Conservation (phyloP, 345 rosid genomes). For the Raphanus raphanistrum region DNA sequence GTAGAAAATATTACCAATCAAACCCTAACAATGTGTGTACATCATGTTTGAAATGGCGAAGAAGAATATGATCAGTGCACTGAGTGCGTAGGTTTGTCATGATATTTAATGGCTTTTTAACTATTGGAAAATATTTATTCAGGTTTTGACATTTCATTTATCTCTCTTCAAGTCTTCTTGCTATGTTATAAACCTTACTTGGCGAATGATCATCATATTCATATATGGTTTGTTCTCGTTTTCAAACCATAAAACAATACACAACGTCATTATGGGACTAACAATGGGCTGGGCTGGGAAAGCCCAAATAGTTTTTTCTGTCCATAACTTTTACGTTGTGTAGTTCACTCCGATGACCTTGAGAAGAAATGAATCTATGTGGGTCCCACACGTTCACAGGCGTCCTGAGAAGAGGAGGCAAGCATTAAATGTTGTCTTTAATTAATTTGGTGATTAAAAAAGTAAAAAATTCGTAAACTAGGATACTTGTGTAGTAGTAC, state of each 20-base stretch:
- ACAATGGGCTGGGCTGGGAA: slow-evolving; percentile 20
- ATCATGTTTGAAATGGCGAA: background rate
- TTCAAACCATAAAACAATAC: background rate
- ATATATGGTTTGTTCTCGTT: slow-evolving; percentile 2
- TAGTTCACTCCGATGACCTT: slow-evolving; percentile 5
- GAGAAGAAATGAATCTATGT: slow-evolving; percentile 19
- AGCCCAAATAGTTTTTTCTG: background rate
- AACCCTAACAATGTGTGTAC: background rate
- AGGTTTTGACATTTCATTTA: background rate
- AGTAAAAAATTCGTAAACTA: background rate
- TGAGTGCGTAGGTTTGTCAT: background rate
- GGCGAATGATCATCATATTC: background rate
- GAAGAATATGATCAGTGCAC: background rate
- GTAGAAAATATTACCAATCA: background rate
- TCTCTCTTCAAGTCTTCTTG: background rate
- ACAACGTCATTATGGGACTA: background rate
- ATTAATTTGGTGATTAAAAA: background rate
- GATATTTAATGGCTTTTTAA: slow-evolving; percentile 2
- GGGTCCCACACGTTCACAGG: slow-evolving; percentile 27
- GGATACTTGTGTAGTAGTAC: background rate
- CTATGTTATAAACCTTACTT: background rate
- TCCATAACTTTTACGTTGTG: background rate
- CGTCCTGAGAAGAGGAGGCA: slow-evolving; percentile 25
- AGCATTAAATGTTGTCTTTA: slow-evolving; percentile 17
- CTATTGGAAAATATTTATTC: background rate